Percentiles rank a stretch among this genome's conserved stretches.
Conservation (phyloP, 208 protist genomes). For the Acanthamoeba triangularis region DNA sequence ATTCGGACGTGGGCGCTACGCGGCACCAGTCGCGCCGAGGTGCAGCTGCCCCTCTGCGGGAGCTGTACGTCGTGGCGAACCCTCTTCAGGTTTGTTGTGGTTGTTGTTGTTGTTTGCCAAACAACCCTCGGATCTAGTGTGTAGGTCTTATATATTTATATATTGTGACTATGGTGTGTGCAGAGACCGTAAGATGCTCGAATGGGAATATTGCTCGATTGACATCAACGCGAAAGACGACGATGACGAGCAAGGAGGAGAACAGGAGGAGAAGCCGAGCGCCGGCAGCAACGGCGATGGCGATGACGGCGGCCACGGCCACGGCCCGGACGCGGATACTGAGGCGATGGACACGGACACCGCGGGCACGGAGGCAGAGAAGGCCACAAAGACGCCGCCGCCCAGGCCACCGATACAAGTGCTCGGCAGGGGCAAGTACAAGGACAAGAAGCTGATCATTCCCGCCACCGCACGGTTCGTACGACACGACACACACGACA, state of each 20-base stretch:
- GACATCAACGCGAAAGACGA: not conserved
- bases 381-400: not conserved
- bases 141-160: too few relatives aligned
- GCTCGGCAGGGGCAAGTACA: slow-evolving; percentile 37
- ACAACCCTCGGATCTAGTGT: too few relatives aligned
- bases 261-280: not conserved
- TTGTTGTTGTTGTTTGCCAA: too few relatives aligned
- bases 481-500: too few relatives aligned
- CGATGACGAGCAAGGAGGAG: not conserved
- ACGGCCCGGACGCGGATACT: not conserved
- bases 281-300: too few relatives aligned
- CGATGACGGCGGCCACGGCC: too few relatives aligned
- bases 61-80: slow-evolving; percentile 13
- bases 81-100: slow-evolving; percentile 37
- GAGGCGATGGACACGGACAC: not conserved
- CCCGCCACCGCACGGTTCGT: not conserved
- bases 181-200: slow-evolving; percentile 29
- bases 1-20: slow-evolving; percentile 12
- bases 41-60: slow-evolving; percentile 23
- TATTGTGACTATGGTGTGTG: too few relatives aligned
- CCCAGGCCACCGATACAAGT: not conserved
- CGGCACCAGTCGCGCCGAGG: not conserved
- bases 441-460: not conserved
- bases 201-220: slow-evolving; percentile 39
- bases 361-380: not conserved